A percentile compares a stretch with the other conserved stretches of the same genome.
These are phyloP conservation scores for Colletotrichum musicola DNA, from an alignment of 2,329 filamentous ascomycete genomes.

Conservation along the genomic window DNA sequence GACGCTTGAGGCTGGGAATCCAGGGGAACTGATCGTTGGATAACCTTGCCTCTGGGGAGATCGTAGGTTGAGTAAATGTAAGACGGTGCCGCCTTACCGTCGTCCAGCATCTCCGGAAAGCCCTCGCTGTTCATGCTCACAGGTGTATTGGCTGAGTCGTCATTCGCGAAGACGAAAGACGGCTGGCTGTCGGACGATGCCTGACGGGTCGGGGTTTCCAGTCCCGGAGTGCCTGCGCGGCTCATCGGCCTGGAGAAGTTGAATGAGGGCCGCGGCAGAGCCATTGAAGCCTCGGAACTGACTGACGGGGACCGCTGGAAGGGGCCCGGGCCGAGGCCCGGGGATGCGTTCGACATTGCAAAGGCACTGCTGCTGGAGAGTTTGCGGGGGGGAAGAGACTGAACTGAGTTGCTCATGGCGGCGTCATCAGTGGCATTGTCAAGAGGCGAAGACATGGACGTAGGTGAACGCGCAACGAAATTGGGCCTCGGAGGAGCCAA, in stretches of 20 bases:
- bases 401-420: constrained; percentile 65
- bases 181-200: constrained; percentile 76
- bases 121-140: constrained; percentile 79
- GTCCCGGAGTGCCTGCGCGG: constrained; percentile 71
- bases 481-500: constrained; percentile 64
- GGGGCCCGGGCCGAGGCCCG: constrained; percentile 63
- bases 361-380: constrained; percentile 75
- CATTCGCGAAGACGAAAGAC: constrained; percentile 68
- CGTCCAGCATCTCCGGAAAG: constrained; percentile 67
- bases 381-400: constrained; percentile 80
- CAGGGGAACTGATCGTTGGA: constrained; percentile 76
- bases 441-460: constrained; percentile 72
- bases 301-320: constrained; percentile 85
- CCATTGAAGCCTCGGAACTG: constrained; percentile 82
- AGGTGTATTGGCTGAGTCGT: constrained; percentile 76
- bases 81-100: constrained; percentile 70
- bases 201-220: constrained; percentile 72
- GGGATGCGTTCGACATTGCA: constrained; percentile 62
- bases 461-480: constrained; percentile 67
- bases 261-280: constrained; percentile 79
- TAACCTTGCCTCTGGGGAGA: constrained; percentile 83
- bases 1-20: constrained; percentile 65
- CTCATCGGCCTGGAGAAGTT: constrained; percentile 96
- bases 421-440: constrained; percentile 79
- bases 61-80: constrained; percentile 90